These are phyloP conservation scores for Polychytrium aggregatum DNA, from an alignment of 192 early-diverging fungal genomes.

Conservation along the genomic window DNA sequence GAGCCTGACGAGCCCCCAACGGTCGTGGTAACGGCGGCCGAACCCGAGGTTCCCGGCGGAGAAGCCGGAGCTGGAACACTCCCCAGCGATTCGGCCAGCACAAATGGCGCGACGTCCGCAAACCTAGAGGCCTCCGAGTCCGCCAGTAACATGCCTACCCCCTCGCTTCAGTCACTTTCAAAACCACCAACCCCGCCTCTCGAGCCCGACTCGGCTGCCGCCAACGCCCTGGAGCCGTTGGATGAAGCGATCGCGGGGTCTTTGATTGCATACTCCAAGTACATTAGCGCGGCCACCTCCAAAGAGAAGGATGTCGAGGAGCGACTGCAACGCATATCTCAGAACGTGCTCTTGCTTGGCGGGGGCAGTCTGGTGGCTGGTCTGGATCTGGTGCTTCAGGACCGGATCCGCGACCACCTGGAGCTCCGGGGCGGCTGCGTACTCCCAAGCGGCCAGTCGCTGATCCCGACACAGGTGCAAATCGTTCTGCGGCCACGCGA, in stretches of 20 bases:
- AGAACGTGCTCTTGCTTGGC: slow-evolving; percentile 73
- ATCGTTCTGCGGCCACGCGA: slow-evolving; percentile 77
- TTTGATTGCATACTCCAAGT: background rate
- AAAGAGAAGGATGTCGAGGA: slow-evolving; percentile 46
- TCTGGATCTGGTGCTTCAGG: slow-evolving; percentile 52
- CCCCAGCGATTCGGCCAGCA: too few relatives aligned
- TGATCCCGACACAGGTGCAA: slow-evolving; percentile 36
- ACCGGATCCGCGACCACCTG: slow-evolving; percentile 15
- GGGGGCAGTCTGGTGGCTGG: slow-evolving; percentile 65
- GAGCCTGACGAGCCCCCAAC: too few relatives aligned
- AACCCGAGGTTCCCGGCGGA: too few relatives aligned
- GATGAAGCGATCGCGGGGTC: slow-evolving; percentile 16
- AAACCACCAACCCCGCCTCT: slow-evolving; percentile 6
- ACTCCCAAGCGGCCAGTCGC: background rate
- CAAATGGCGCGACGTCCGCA: too few relatives aligned
- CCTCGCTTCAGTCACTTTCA: background rate
- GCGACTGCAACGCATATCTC: slow-evolving; percentile 59
- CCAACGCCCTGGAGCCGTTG: slow-evolving; percentile 7
- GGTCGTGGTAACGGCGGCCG: too few relatives aligned
- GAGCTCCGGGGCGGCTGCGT: background rate
- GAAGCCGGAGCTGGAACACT: too few relatives aligned
- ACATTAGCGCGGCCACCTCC: background rate
- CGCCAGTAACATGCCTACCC: background rate
- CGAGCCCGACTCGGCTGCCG: slow-evolving; percentile 1
- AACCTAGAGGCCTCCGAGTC: background rate